phyloP scores from a whole-genome alignment of 768 basidiomycete species.

The Russula emetica region DNA sequence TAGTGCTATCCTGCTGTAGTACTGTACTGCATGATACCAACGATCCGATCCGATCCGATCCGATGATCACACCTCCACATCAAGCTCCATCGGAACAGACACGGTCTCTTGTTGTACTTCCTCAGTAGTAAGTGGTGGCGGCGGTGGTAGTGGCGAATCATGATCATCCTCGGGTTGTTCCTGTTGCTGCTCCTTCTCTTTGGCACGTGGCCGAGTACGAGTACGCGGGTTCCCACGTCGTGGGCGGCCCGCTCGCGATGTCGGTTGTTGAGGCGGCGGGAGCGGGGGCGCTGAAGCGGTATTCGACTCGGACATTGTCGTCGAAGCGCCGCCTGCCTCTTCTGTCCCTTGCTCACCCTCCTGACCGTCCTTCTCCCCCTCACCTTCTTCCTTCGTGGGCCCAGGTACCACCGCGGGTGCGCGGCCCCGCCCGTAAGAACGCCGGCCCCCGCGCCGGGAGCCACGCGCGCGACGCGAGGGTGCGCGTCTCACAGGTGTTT shows the following conservation, averaged over 20 bases:
- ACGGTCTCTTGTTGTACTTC: slow-evolving; percentile 25
- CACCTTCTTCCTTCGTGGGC: background rate
- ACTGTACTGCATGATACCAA: background rate
- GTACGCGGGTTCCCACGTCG: slow-evolving; percentile 6
- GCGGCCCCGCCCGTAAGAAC: slow-evolving; percentile 1
- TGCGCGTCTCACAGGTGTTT: slow-evolving; percentile 30
- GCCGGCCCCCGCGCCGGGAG: slow-evolving; percentile 29
- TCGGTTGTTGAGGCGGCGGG: background rate
- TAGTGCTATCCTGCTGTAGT: background rate
- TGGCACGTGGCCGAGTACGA: slow-evolving; percentile 13
- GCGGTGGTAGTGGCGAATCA: slow-evolving; percentile 23
- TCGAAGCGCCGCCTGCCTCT: background rate
- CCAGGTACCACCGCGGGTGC: slow-evolving; percentile 13
- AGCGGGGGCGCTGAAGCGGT: background rate
- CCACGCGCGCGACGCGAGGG: slow-evolving; percentile 30
- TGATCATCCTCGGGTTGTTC: background rate
- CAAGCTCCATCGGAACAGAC: slow-evolving; percentile 38
- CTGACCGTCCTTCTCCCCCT: background rate
- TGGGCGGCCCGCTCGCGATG: slow-evolving; percentile 12
- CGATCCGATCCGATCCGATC: background rate
- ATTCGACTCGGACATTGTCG: background rate
- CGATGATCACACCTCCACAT: slow-evolving; percentile 39
- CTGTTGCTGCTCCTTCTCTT: slow-evolving; percentile 13
- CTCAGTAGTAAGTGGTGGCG: background rate
- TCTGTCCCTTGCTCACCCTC: background rate